Conservation (phyloP, 345 rosid genomes). For the Nasturtium officinale region DNA sequence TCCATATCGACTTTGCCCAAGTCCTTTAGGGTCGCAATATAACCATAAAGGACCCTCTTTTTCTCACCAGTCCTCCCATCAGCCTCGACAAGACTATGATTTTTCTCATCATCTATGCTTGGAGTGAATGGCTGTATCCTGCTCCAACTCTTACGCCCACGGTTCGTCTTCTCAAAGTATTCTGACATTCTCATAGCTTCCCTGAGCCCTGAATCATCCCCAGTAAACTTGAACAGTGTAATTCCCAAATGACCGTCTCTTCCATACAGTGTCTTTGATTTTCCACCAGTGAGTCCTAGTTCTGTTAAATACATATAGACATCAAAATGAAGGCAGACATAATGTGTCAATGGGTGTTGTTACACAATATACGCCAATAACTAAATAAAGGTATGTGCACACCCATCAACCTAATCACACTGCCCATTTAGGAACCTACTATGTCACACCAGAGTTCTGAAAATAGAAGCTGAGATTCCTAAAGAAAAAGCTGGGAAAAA, state of each 20-base stretch:
- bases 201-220: slow-evolving; percentile 69
- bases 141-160: slow-evolving; percentile 79
- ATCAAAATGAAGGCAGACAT: slow-evolving; percentile 33
- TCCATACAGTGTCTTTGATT: slow-evolving; percentile 83
- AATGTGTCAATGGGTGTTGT: slow-evolving; percentile 26
- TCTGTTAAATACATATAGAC: slow-evolving; percentile 56
- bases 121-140: slow-evolving; percentile 55
- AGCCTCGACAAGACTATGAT: slow-evolving; percentile 67
- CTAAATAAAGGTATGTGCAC: slow-evolving; percentile 22
- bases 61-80: slow-evolving; percentile 74
- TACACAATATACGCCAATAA: slow-evolving; percentile 17
- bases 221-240: slow-evolving; percentile 68
- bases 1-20: slow-evolving; percentile 79
- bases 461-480: slow-evolving; percentile 23
- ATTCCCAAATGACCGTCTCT: slow-evolving; percentile 95
- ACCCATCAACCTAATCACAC: slow-evolving; percentile 33
- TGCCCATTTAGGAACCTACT: slow-evolving; percentile 23
- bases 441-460: slow-evolving; percentile 11
- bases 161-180: slow-evolving; percentile 76
- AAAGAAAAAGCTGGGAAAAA: neutral
- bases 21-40: slow-evolving; percentile 75
- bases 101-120: slow-evolving; percentile 78
- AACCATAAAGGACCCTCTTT: slow-evolving; percentile 78
- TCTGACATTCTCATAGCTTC: slow-evolving; percentile 80
- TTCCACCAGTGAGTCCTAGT: slow-evolving; percentile 77